Base-by-base conservation (phyloP, 305 asterid genomes). In the Fraxinus ornus region DNA sequence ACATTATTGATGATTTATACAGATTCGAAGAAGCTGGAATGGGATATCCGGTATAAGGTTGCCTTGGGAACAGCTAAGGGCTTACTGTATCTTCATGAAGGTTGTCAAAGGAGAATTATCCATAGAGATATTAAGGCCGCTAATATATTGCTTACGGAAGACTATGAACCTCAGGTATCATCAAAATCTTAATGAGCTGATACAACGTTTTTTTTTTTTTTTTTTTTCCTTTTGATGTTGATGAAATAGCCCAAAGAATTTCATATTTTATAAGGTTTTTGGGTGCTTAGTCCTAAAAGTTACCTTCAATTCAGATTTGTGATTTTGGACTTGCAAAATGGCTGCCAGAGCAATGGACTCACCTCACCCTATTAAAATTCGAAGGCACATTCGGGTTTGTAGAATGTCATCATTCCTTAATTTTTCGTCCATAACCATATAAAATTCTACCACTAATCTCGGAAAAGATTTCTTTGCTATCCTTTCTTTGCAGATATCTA, bases 301-400 rank as follows among this genome's bases (percentile, higher is more conserved):
- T n/a, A 36, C 55, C 32, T 41, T 75, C 4, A 12, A 64, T 86
- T 79, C 90, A 96, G 99, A 93, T 96, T 80, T 94, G 98, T 84
- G 99, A 96, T 88, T 96, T 96, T 80, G 99, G 99, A 76, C 98
- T 94, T 2, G 97, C 98, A 47, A 96, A 96, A 80, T 96, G 98
- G 99, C 86, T 96, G 68, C 99, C 98, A 0, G 92, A 90, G 79
- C 88, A 90, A 68, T 94, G 98, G 98, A 93, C 97, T 85, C 95
- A 96, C 83, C 93, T 92, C 36, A 91, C 93, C 1, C 81, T 92
- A 17, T 88, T 91, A 1, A 94, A 94, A 76, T 92, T 90, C 41
- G 98, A 94, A 89, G 98, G 98, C 90, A 93, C 98, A 30, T 94
- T 94, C n/a, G 98, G 98, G 97, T 94, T 24, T 3, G 91, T 84